A percentile compares a stretch with the other conserved stretches of the same genome.
Conservation (phyloP, 164 flowering plant species). For the Magnolia changhungtana region DNA sequence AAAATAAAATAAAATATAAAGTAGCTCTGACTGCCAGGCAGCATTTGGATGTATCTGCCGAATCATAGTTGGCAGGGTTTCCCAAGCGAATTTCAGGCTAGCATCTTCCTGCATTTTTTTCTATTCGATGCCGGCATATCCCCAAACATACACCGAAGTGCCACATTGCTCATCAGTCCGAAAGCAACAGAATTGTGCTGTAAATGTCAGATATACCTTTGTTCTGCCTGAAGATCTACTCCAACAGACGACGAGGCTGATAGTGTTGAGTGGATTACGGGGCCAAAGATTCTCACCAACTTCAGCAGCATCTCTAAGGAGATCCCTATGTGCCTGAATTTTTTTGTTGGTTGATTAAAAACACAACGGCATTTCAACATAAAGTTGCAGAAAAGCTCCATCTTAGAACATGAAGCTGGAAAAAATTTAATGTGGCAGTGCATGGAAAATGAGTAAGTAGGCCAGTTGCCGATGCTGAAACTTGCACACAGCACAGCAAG, state of each 20-base stretch:
- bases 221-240: conserved; percentile 92
- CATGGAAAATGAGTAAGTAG: no score
- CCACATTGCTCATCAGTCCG: not conserved
- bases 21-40: no score
- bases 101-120: no score
- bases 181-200: not conserved
- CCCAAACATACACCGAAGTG: not conserved
- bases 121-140: no score
- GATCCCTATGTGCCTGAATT: conserved; percentile 62
- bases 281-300: conserved; percentile 80
- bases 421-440: not conserved
- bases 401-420: not conserved
- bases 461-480: no score
- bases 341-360: not conserved
- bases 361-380: not conserved
- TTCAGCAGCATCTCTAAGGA: conserved; percentile 80
- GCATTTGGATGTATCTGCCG: no score
- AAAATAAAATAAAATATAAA: no score
- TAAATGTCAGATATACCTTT: conserved; percentile 48
- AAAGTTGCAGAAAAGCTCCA: not conserved
- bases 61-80: no score
- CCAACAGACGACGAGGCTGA: conserved; percentile 86
- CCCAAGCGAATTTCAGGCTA: no score
- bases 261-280: conserved; percentile 72
- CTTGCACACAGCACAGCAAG: no score